A percentile compares a stretch with the other conserved stretches of the same genome.
Conservation (phyloP, 306 rosid species). For the Pyrus pyrifolia region DNA sequence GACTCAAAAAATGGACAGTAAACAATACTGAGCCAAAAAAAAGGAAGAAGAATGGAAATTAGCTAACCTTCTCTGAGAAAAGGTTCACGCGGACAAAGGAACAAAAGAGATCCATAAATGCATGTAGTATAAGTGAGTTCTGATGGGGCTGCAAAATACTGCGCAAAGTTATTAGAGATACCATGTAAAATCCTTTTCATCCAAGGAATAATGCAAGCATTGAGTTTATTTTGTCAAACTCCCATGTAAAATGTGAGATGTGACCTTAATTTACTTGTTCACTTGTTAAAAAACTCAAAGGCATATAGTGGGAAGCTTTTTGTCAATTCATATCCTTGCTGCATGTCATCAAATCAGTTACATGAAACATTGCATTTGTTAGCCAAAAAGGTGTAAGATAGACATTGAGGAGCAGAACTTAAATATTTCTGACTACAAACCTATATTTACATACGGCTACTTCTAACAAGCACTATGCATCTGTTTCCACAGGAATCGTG, state of each 20-base stretch:
- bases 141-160: constrained; percentile 98
- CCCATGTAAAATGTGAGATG: not conserved
- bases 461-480: not conserved
- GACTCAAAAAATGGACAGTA: not conserved
- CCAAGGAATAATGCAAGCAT: not conserved
- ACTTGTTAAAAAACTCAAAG: not conserved
- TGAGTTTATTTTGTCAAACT: not conserved
- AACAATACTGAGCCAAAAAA: not conserved
- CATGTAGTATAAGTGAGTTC: constrained; percentile 82
- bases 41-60: constrained; percentile 8
- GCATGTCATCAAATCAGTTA: not conserved
- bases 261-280: not conserved
- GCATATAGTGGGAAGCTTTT: not conserved
- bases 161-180: constrained; percentile 66
- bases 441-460: not conserved
- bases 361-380: not conserved
- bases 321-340: not conserved
- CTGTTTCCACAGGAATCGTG: not conserved
- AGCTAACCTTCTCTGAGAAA: constrained; percentile 85
- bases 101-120: constrained; percentile 98
- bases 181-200: constrained; percentile 16
- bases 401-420: not conserved
- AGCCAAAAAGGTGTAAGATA: not conserved
- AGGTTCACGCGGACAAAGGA: constrained; percentile 92
- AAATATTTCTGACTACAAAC: not conserved